Evolutionary conservation across 2,329 filamentous ascomycete species (phyloP), one percentile per base, ranked within the genome.

Genomic region (Paradendryphiella salina): DNA sequence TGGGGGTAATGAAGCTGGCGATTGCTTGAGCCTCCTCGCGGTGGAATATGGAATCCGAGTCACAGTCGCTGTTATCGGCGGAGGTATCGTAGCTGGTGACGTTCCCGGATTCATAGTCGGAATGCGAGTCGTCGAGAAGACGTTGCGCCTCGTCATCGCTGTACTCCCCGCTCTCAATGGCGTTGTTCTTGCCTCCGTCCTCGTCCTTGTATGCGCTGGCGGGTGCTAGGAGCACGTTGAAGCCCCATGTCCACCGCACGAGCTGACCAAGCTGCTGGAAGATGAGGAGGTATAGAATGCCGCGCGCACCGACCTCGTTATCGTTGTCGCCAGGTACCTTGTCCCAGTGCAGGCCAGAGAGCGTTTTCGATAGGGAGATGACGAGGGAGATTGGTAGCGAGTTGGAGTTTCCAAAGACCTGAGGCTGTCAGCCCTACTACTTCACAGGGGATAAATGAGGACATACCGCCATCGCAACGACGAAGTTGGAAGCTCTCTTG

Each of bases 241-340:
- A 97, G 9, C 94, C 94, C 94, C 94, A 99, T 57, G 90, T 96
- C 94, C 94, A 99, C 52, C 94, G 85, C 15, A 99, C 86, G 20
- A 97, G 79, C 74, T 99, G 94, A 17, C 94, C 94, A 3, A 99
- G 83, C 72, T 99, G 94, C 76, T 99, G 94, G 76, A 99, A 99
- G 61, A 99, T 95, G 55, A 99, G 81, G 9, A 99, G 82, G 69
- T 99, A 99, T 0, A 99, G 78, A 54, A 99, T 97, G 52, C 94
- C 94, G 55, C 94, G 85, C 2, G 94, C 93, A 18, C 85, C 92
- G 15, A 99, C 94, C 73, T 97, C 90, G 51, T 96, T 89, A 66
- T 97, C 93, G 66, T 95, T 97, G 64, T 99, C 94, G 46, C 90
- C 88, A 0, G 90, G 89, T 41, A 97, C 84, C 60, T 85, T 87